A percentile compares a stretch with the other conserved stretches of the same genome.
Evolutionary conservation across 768 basidiomycete genomes (phyloP).

Genomic region (Trametes coccinea): DNA sequence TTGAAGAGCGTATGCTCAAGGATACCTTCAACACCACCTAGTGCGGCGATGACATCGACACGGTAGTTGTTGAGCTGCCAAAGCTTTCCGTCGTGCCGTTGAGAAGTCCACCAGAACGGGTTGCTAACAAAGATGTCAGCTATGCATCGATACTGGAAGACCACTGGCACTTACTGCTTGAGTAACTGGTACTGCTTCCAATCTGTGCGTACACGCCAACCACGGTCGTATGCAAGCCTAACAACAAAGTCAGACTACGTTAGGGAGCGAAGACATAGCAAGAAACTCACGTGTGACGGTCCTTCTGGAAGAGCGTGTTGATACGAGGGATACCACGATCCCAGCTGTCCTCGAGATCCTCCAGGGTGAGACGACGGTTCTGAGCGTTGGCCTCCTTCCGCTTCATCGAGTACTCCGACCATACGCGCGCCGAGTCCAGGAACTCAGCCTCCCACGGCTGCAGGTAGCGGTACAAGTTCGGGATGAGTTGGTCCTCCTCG

Average conservation of each 20-base stretch:
- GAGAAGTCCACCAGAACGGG: conserved; percentile 99
- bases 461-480: conserved; percentile 94
- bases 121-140: conserved; percentile 51
- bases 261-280: neutral
- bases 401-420: conserved; percentile 99
- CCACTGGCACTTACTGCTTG: conserved; percentile 64
- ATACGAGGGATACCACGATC: conserved; percentile 98
- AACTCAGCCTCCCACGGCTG: conserved; percentile 99
- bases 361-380: conserved; percentile 93
- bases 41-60: conserved; percentile 97
- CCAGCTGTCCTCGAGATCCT: conserved; percentile 98
- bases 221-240: conserved; percentile 95
- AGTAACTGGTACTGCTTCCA: conserved; percentile 97
- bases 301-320: conserved; percentile 99
- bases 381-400: conserved; percentile 99
- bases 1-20: conserved; percentile 97
- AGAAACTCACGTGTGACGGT: conserved; percentile 77
- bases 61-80: conserved; percentile 99
- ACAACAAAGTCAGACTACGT: neutral
- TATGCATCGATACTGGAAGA: neutral
- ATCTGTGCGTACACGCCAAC: conserved; percentile 96
- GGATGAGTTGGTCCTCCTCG: conserved; percentile 92
- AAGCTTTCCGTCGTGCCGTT: conserved; percentile 93
- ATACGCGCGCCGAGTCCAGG: conserved; percentile 96
- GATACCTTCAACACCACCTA: conserved; percentile 96